Percentiles rank a stretch among this genome's conserved stretches.
Conservation (phyloP, 768 basidiomycete genomes). For the Psilocybe subaeruginosa region DNA sequence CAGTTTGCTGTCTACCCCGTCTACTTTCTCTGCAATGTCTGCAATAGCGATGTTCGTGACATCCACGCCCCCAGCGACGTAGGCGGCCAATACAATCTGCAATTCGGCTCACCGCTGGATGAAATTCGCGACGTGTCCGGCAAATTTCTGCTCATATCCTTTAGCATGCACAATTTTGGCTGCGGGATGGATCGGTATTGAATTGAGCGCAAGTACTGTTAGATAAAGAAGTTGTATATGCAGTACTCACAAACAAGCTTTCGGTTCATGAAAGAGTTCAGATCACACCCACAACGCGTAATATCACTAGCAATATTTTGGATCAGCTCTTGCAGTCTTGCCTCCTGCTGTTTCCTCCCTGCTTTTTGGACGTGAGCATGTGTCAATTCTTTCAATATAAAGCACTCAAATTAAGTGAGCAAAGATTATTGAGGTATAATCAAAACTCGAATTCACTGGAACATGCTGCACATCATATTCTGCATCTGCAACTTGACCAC, state of each 20-base stretch:
- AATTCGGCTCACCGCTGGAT: slow-evolving; percentile 32
- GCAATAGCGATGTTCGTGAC: slow-evolving; percentile 18
- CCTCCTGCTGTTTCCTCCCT: slow-evolving; percentile 28
- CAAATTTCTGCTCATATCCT: slow-evolving; percentile 36
- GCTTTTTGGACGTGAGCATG: slow-evolving; percentile 20
- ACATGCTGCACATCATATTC: slow-evolving; percentile 44
- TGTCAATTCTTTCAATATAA: slow-evolving; percentile 17
- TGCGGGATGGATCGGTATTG: not conserved
- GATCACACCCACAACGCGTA: slow-evolving; percentile 37
- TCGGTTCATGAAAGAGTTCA: slow-evolving; percentile 42
- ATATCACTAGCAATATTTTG: slow-evolving; percentile 38
- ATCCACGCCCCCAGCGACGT: slow-evolving; percentile 34
- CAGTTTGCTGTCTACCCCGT: no score
- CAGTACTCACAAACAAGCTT: slow-evolving; percentile 14
- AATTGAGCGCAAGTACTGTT: no score
- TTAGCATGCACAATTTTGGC: slow-evolving; percentile 31
- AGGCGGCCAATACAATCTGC: slow-evolving; percentile 31
- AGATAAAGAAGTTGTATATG: no score
- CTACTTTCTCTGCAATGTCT: no score
- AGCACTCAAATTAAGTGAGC: not conserved
- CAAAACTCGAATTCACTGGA: slow-evolving; percentile 35
- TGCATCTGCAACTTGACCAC: slow-evolving; percentile 44
- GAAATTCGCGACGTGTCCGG: slow-evolving; percentile 32
- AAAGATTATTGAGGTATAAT: not conserved
- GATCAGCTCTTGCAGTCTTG: slow-evolving; percentile 23